A percentile compares a stretch with the other conserved stretches of the same genome.
Evolutionary conservation across 495 filamentous ascomycete genomes (phyloP).

Genomic region (Aspergillus bridgeri): DNA sequence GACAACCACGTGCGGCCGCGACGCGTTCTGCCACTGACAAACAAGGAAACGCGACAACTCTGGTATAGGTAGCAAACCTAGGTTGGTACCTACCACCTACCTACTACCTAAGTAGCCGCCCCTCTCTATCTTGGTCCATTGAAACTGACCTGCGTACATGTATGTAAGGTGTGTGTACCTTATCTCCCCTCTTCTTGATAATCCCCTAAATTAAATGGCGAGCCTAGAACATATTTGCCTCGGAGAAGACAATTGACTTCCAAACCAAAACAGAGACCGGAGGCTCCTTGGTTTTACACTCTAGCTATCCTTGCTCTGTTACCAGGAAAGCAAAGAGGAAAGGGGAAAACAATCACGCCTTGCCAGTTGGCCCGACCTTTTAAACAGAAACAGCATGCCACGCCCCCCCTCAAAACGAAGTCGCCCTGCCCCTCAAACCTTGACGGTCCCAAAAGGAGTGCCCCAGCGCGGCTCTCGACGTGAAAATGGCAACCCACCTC

Average conservation of each 20-base stretch:
- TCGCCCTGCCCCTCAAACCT: conserved; percentile 24
- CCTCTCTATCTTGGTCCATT: too few species aligned
- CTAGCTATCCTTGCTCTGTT: too few species aligned
- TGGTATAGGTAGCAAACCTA: too few species aligned
- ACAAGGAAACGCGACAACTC: background rate
- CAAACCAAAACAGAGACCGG: background rate
- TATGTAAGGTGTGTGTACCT: too few species aligned
- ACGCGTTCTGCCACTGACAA: background rate
- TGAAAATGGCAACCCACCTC: background rate
- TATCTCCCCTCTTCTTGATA: too few species aligned
- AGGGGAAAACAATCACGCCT: too few species aligned
- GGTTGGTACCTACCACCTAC: too few species aligned
- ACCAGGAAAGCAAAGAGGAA: too few species aligned
- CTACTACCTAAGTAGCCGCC: too few species aligned
- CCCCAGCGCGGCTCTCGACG: background rate
- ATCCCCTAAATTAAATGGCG: too few species aligned
- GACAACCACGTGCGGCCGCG: background rate
- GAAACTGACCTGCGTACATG: too few species aligned
- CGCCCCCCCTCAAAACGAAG: conserved; percentile 42
- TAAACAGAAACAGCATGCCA: conserved; percentile 29
- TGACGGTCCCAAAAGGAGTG: conserved; percentile 1
- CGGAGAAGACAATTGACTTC: background rate
- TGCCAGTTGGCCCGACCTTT: background rate
- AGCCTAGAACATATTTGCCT: background rate
- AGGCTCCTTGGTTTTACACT: too few species aligned